Conservation (phyloP, 2,329 filamentous ascomycete species). For the Aspergillus tubingensis region DNA sequence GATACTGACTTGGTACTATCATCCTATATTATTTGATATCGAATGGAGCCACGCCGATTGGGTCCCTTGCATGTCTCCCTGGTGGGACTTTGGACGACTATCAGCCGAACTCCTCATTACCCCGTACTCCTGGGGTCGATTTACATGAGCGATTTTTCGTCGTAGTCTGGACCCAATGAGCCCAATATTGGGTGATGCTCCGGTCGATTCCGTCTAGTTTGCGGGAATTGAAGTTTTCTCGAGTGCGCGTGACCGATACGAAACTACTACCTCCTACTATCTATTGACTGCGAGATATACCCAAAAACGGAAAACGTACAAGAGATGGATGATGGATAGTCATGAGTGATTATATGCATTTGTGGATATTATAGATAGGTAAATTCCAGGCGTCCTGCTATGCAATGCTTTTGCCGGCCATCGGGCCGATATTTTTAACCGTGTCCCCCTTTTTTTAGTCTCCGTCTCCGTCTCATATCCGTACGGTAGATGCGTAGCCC, state of each 20-base stretch:
- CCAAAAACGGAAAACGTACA: neutral
- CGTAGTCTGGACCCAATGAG: neutral
- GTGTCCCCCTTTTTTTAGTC: neutral
- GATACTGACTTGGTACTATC: neutral
- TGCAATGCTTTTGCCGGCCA: neutral
- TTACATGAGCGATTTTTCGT: neutral
- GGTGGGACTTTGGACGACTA: constrained; percentile 3
- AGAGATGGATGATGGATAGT: neutral
- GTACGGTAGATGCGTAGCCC: neutral
- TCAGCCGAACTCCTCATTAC: neutral
- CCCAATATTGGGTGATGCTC: neutral
- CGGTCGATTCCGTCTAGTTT: neutral
- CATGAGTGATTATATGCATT: neutral
- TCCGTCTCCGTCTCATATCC: neutral
- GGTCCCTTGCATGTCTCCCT: constrained; percentile 6
- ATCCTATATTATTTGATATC: neutral
- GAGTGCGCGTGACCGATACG: neutral
- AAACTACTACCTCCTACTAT: neutral
- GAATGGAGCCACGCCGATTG: neutral
- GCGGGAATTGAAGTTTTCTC: neutral
- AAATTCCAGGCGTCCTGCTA: neutral
- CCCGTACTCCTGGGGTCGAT: neutral
- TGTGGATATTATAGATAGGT: neutral
- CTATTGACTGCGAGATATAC: neutral
- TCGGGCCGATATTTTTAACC: neutral